These are phyloP conservation scores for Bacterosira constricta DNA, from an alignment of 108 stramenopile species.

Conservation along the genomic window DNA sequence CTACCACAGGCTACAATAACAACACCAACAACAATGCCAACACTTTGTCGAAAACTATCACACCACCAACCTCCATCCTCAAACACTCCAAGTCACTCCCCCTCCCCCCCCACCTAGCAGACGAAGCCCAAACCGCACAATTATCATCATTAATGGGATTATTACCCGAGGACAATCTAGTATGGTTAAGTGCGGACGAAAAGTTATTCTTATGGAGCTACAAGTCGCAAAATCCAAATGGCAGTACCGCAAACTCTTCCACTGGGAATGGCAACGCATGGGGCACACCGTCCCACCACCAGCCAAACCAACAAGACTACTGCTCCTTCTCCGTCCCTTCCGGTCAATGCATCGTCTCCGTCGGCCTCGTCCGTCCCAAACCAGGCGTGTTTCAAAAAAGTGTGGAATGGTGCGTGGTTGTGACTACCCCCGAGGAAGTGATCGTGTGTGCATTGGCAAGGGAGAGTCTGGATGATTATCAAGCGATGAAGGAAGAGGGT, in stretches of 20 bases:
- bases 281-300: neutral
- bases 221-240: too few relatives aligned
- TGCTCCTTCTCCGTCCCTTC: conserved; percentile 76
- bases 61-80: conserved; percentile 28
- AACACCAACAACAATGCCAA: neutral
- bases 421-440: conserved; percentile 92
- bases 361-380: conserved; percentile 86
- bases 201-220: conserved; percentile 91
- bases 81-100: conserved; percentile 67
- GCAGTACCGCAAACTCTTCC: neutral
- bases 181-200: conserved; percentile 93
- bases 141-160: conserved; percentile 88
- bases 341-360: conserved; percentile 80
- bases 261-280: too few relatives aligned
- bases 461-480: conserved; percentile 7
- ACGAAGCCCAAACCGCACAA: conserved; percentile 47
- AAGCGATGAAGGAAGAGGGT: neutral
- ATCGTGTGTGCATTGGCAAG: conserved; percentile 81
- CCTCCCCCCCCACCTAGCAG: conserved; percentile 62
- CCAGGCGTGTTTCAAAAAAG: conserved; percentile 79
- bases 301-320: conserved; percentile 48
- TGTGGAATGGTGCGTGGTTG: conserved; percentile 91
- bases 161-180: conserved; percentile 86
- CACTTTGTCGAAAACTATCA: conserved; percentile 3
- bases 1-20: neutral